Evolutionary conservation across 805 yeast species (phyloP).

Genomic region (Blastobotrys parvus): DNA sequence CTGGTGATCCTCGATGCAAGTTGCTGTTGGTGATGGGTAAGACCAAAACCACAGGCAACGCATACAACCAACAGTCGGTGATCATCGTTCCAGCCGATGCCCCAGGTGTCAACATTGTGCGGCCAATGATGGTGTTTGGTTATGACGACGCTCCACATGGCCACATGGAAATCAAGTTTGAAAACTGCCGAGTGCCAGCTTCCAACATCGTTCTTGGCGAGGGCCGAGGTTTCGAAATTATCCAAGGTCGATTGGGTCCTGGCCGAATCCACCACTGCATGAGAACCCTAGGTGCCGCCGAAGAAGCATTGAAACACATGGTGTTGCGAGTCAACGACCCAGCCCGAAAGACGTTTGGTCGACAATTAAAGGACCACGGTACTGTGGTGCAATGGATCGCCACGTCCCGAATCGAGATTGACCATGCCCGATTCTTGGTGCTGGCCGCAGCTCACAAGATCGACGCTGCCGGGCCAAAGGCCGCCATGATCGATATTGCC

Average conservation of each 20-base stretch:
- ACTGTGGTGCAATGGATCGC: conserved; percentile 42
- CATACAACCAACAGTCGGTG: conserved; percentile 48
- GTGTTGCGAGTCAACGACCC: conserved; percentile 40
- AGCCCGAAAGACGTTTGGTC: conserved; percentile 44
- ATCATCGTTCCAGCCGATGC: conserved; percentile 45
- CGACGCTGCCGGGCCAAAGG: conserved; percentile 45
- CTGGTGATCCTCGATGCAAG: conserved; percentile 55
- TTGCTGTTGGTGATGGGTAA: conserved; percentile 49
- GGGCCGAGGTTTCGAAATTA: conserved; percentile 55
- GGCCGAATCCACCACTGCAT: conserved; percentile 68
- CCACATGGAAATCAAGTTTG: conserved; percentile 52
- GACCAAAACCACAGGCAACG: conserved; percentile 28
- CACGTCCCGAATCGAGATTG: conserved; percentile 45
- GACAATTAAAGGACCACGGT: conserved; percentile 42
- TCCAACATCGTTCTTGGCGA: conserved; percentile 37
- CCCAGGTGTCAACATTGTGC: conserved; percentile 41
- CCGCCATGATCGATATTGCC: conserved; percentile 49
- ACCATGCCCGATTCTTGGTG: conserved; percentile 45
- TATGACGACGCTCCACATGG: conserved; percentile 67
- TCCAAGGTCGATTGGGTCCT: conserved; percentile 59
- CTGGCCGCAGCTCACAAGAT: conserved; percentile 54
- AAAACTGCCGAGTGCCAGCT: conserved; percentile 39
- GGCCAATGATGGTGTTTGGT: conserved; percentile 50
- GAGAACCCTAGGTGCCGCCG: conserved; percentile 56
- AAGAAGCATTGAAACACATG: conserved; percentile 41